Evolutionary conservation across 495 filamentous ascomycete species (phyloP).

Genomic region (Daldinia loculata): DNA sequence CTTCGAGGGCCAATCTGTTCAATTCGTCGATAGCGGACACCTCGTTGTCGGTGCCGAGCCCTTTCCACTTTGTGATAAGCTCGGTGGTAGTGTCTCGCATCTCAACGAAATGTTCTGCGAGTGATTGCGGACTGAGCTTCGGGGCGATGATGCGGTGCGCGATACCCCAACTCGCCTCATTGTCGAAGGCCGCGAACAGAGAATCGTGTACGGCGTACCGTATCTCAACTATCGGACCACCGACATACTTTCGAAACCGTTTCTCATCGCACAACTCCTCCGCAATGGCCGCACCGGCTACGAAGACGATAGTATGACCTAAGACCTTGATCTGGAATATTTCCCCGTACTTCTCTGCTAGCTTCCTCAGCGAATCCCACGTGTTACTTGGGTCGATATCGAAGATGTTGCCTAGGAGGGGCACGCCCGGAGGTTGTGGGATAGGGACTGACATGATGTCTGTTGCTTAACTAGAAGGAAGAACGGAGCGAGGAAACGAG

Average conservation of each 20-base stretch:
- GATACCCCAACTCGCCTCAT: slow-evolving; percentile 72
- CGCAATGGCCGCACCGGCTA: slow-evolving; percentile 63
- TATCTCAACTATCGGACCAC: slow-evolving; percentile 63
- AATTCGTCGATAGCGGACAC: slow-evolving; percentile 71
- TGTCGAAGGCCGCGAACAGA: slow-evolving; percentile 72
- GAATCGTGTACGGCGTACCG: slow-evolving; percentile 68
- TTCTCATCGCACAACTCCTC: slow-evolving; percentile 75
- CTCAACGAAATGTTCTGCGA: slow-evolving; percentile 69
- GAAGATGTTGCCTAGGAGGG: slow-evolving; percentile 73
- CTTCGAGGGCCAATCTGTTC: slow-evolving; percentile 74
- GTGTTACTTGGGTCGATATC: slow-evolving; percentile 69
- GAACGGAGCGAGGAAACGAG: background rate
- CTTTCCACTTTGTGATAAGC: slow-evolving; percentile 73
- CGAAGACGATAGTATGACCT: slow-evolving; percentile 53
- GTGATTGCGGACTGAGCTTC: slow-evolving; percentile 68
- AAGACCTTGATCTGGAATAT: slow-evolving; percentile 73
- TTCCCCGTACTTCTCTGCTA: slow-evolving; percentile 73
- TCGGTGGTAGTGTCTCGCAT: slow-evolving; percentile 73
- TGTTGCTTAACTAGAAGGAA: background rate
- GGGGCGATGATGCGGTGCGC: slow-evolving; percentile 77
- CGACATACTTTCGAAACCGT: slow-evolving; percentile 70
- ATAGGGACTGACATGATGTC: slow-evolving; percentile 58
- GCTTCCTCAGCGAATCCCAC: slow-evolving; percentile 67
- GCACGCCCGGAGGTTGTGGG: slow-evolving; percentile 71
- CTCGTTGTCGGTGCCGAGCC: slow-evolving; percentile 58